Evolutionary conservation across 2,329 filamentous ascomycete genomes (phyloP).

Genomic region (Sporothrix luriei): DNA sequence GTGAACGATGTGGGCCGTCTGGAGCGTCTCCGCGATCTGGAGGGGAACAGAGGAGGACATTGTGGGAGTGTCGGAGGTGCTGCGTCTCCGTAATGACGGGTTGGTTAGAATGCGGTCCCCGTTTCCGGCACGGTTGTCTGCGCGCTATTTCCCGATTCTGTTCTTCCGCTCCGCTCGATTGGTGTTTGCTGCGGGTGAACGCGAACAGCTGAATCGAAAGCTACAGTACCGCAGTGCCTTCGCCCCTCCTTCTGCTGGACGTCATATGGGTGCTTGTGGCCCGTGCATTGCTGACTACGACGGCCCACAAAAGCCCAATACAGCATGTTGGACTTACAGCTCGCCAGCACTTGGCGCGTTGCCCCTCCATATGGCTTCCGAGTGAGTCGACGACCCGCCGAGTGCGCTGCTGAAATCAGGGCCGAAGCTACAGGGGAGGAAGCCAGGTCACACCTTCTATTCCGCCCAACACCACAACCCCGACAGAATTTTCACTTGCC

Average conservation of each 20-base stretch:
- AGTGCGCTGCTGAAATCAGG: neutral
- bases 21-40: slow-evolving; percentile 76
- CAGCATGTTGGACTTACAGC: slow-evolving; percentile 17
- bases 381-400: slow-evolving; percentile 7
- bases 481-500: slow-evolving; percentile 23
- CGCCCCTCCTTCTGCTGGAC: neutral
- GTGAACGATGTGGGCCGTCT: slow-evolving; percentile 75
- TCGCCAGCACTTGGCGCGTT: neutral
- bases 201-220: slow-evolving; percentile 9
- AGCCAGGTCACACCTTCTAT: neutral
- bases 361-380: neutral
- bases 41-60: slow-evolving; percentile 63
- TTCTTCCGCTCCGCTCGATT: neutral
- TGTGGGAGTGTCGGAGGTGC: slow-evolving; percentile 26
- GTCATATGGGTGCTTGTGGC: slow-evolving; percentile 19
- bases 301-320: neutral
- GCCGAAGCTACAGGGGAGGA: neutral
- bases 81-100: neutral
- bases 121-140: neutral
- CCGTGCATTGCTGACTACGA: slow-evolving; percentile 27
- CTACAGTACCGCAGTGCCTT: slow-evolving; percentile 4
- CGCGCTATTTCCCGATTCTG: slow-evolving; percentile 18
- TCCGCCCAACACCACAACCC: neutral
- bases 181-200: slow-evolving; percentile 6
- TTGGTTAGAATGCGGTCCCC: neutral